Percentiles rank a stretch among this genome's conserved stretches.
These are phyloP conservation scores for Nicotiana rustica DNA, from an alignment of 305 asterid species.

Conservation along the genomic window DNA sequence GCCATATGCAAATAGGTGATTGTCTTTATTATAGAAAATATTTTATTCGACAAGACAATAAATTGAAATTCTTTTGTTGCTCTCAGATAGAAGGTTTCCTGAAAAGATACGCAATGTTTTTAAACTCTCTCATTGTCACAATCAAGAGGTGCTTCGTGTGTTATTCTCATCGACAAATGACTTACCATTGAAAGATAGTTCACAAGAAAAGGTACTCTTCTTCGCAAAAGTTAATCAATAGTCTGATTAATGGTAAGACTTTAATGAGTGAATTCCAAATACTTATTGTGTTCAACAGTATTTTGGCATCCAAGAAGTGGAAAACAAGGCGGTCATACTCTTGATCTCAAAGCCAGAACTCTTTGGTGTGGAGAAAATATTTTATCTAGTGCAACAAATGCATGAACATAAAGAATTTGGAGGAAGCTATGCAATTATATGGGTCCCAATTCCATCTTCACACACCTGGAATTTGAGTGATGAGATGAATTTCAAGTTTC, in stretches of 20 bases:
- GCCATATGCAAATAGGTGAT: constrained; percentile 68
- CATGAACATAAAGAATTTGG: constrained; percentile 45
- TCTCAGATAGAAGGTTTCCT: constrained; percentile 57
- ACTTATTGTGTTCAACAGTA: constrained; percentile 46
- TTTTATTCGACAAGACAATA: neutral
- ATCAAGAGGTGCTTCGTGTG: constrained; percentile 59
- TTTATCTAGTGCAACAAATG: constrained; percentile 63
- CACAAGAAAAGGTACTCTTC: constrained; percentile 54
- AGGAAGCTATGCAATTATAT: constrained; percentile 52
- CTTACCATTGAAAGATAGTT: constrained; percentile 57
- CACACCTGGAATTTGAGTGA: constrained; percentile 54
- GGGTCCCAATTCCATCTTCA: constrained; percentile 66
- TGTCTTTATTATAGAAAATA: neutral
- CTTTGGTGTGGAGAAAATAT: constrained; percentile 55
- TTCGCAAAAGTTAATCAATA: neutral
- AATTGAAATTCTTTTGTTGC: constrained; percentile 30
- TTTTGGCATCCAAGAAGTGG: constrained; percentile 56
- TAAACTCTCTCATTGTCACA: constrained; percentile 55
- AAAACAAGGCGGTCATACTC: constrained; percentile 65
- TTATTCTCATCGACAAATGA: constrained; percentile 55
- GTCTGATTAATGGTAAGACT: no score
- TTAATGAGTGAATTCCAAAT: neutral
- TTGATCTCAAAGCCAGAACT: constrained; percentile 72
- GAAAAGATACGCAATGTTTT: constrained; percentile 55
- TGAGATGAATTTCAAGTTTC: constrained; percentile 50